These are phyloP conservation scores for Candida ipomoeae DNA, from an alignment of 805 yeast species.

Conservation along the genomic window DNA sequence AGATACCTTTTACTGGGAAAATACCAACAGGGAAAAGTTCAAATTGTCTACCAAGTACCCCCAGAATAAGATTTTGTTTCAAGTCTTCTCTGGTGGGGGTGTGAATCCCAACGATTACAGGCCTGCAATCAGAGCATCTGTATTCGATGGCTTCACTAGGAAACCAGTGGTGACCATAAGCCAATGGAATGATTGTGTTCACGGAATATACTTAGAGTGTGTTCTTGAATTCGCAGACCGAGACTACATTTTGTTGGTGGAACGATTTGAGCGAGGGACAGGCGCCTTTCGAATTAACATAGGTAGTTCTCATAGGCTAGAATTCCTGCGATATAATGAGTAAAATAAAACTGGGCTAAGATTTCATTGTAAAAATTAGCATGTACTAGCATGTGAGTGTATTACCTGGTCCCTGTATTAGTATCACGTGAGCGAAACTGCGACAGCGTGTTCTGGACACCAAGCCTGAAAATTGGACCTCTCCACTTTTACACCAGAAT, in stretches of 20 bases:
- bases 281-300: constrained; percentile 37
- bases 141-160: constrained; percentile 29
- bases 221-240: constrained; percentile 21
- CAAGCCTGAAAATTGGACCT: neutral
- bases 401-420: neutral
- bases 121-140: constrained; percentile 44
- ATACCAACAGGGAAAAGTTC: constrained; percentile 36
- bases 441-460: constrained; percentile 5
- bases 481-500: neutral
- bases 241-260: constrained; percentile 40
- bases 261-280: constrained; percentile 45
- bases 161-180: constrained; percentile 33
- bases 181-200: constrained; percentile 38
- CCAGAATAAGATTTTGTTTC: constrained; percentile 23
- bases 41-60: constrained; percentile 21
- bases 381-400: neutral
- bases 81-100: constrained; percentile 20
- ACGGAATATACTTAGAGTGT: constrained; percentile 42
- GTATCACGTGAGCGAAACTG: constrained; percentile 2
- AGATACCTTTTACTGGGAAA: constrained; percentile 34
- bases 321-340: neutral
- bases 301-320: constrained; percentile 24
- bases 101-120: constrained; percentile 25
- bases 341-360: neutral
- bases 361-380: neutral